Conservation (phyloP, 1,284 basidiomycete species). For the Puccinia polysora region DNA sequence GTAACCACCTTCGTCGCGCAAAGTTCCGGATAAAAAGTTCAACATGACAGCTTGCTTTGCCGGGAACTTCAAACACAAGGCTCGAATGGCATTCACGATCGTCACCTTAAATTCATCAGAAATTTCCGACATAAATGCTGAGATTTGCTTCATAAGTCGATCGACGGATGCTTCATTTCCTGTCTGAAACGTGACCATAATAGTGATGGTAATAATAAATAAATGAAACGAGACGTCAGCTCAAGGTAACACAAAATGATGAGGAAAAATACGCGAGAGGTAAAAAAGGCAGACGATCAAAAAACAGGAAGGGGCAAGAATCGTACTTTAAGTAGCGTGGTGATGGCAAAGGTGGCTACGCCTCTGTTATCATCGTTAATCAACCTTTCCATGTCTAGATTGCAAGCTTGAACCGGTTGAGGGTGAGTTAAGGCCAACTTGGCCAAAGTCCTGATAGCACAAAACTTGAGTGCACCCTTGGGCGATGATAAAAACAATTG, state of each 20-base stretch:
- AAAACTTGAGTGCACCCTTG: slow-evolving; percentile 91
- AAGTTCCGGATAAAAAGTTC: slow-evolving; percentile 84
- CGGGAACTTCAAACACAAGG: slow-evolving; percentile 97
- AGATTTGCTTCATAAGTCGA: slow-evolving; percentile 98
- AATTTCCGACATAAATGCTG: slow-evolving; percentile 98
- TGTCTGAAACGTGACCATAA: too few species aligned
- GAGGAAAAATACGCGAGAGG: background rate
- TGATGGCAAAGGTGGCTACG: slow-evolving; percentile 97
- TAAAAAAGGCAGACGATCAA: background rate
- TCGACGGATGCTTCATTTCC: slow-evolving; percentile 99
- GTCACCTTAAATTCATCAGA: slow-evolving; percentile 99
- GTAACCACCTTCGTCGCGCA: slow-evolving; percentile 96
- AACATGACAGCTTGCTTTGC: slow-evolving; percentile 93
- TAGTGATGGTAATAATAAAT: slow-evolving; percentile 31
- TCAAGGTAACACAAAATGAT: slow-evolving; percentile 42
- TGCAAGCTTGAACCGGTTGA: slow-evolving; percentile 80
- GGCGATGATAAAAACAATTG: slow-evolving; percentile 90
- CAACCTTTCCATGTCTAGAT: slow-evolving; percentile 94
- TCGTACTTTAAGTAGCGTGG: slow-evolving; percentile 84
- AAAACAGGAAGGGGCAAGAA: slow-evolving; percentile 12
- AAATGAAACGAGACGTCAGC: background rate
- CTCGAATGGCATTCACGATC: slow-evolving; percentile 96
- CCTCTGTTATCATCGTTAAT: slow-evolving; percentile 95
- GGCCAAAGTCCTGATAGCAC: slow-evolving; percentile 91
- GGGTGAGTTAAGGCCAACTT: slow-evolving; percentile 78